These are phyloP conservation scores for Russula lepida DNA, from an alignment of 768 basidiomycete genomes.

Conservation along the genomic window DNA sequence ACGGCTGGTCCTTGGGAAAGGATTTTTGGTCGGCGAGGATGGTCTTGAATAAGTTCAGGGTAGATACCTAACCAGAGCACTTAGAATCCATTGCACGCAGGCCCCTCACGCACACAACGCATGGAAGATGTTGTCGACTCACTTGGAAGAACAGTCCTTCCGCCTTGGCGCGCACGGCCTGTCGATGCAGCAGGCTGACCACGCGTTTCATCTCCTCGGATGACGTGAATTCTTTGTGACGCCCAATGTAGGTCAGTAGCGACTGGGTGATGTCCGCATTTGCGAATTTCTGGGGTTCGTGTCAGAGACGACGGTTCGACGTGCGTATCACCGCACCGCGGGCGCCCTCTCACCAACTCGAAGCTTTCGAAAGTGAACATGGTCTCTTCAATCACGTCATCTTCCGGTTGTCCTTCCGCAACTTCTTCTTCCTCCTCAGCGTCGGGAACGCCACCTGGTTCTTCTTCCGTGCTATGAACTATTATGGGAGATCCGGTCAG, in stretches of 20 bases:
- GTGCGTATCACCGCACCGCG: not conserved
- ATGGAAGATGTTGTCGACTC: slow-evolving; percentile 23
- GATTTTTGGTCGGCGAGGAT: slow-evolving; percentile 76
- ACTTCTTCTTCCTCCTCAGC: slow-evolving; percentile 58
- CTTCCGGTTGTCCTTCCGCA: slow-evolving; percentile 37
- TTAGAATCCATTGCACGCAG: not conserved
- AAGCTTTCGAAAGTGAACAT: slow-evolving; percentile 89
- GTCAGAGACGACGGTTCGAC: slow-evolving; percentile 12
- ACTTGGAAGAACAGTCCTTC: slow-evolving; percentile 97
- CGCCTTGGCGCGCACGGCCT: slow-evolving; percentile 83
- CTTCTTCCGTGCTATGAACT: slow-evolving; percentile 28
- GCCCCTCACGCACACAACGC: slow-evolving; percentile 8
- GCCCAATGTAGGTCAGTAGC: slow-evolving; percentile 69
- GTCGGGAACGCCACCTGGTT: slow-evolving; percentile 45
- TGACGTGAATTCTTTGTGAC: slow-evolving; percentile 73
- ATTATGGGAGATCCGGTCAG: not conserved
- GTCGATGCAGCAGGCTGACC: slow-evolving; percentile 82
- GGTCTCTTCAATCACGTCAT: slow-evolving; percentile 65
- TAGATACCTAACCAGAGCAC: slow-evolving; percentile 60
- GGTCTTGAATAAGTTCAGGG: slow-evolving; percentile 77
- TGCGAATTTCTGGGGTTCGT: slow-evolving; percentile 69
- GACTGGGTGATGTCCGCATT: slow-evolving; percentile 79
- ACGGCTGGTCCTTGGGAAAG: slow-evolving; percentile 67
- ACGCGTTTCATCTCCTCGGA: slow-evolving; percentile 85
- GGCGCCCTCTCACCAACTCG: slow-evolving; percentile 56